Base-by-base conservation (phyloP, 768 basidiomycete genomes). In the Calocybe gangraenosa region DNA sequence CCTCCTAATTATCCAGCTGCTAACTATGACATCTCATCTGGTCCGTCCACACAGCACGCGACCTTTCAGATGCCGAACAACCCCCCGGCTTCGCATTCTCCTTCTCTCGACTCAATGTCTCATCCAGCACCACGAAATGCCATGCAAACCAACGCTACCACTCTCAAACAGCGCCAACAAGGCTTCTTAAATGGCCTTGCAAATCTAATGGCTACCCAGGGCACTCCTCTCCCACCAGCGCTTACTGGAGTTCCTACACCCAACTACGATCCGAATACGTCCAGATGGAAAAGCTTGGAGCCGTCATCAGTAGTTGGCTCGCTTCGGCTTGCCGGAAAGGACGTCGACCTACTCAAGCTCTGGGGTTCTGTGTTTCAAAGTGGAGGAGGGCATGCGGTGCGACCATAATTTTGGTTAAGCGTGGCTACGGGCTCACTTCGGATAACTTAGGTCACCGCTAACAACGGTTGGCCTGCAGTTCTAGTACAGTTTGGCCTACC, bases 331-430 rank as follows among this genome's bases (percentile, higher is more conserved):
- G 84, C 80, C 2, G 86, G 84, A 14, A 84, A 76, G 60, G 87
- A 90, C 53, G 65, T 92, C 36, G 83, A 87, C 58, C 61, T 92
- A n/a, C 82, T 84, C 62, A 84, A 74, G 57, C 64, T 92, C 8
- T 91, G 84, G 81, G 71, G 70, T 10, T 49, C 78, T 33, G 82
- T 87, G 36, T 65, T 66, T 46, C 73, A 79, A 51, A 54, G 65
- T 28, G 89, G 90, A 19, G 88, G 88, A 21, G 68, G 70, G 14
- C 61, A 65, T 50, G 78, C 73, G 56, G 89, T 89, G 65, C 56
- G 76, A 67, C 42, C 17, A n/a, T 35, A 5, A n/a, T 35, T 35
- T 35, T 35, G 13, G n/a, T 18, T n/a, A 18, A 7, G 13, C 17
- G 5, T 14, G 30, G 30, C 34, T 5, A 35, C 17, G 11, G 6